phyloP scores from a whole-genome alignment of 192 early-diverging fungal genomes.

The Coemansia pectinata region DNA sequence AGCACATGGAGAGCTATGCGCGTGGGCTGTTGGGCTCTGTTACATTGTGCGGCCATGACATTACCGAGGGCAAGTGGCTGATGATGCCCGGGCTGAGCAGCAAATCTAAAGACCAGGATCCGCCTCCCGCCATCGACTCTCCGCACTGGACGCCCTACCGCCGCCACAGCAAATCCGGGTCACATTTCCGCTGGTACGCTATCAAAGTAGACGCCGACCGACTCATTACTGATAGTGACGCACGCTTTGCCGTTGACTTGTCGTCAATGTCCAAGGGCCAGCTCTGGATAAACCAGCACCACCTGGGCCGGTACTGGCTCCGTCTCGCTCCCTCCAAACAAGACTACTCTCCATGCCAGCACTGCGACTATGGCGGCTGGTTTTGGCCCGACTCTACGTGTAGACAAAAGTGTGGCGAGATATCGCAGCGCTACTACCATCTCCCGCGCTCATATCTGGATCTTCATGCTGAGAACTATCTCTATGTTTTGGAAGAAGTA shows the following conservation, averaged over 20 bases:
- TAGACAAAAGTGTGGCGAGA: conserved; percentile 35
- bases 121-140: not conserved
- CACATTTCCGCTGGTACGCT: conserved; percentile 27
- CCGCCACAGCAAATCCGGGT: not conserved
- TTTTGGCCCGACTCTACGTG: conserved; percentile 40
- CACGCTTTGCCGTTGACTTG: conserved; percentile 35
- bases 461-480: not conserved
- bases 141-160: not conserved
- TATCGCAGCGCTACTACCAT: conserved; percentile 52
- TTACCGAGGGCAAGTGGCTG: conserved; percentile 31
- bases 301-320: conserved; percentile 53
- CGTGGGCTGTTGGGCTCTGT: conserved; percentile 41
- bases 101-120: not conserved
- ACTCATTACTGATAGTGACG: conserved; percentile 6
- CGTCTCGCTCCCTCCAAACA: conserved; percentile 19
- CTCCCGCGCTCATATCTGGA: conserved; percentile 37
- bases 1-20: conserved; percentile 38
- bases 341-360: conserved; percentile 23
- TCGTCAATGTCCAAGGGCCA: conserved; percentile 53
- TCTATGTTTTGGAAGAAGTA: conserved; percentile 45
- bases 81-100: conserved; percentile 14
- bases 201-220: conserved; percentile 22
- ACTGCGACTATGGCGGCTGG: conserved; percentile 33
- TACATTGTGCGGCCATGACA: conserved; percentile 32
- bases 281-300: conserved; percentile 45